Evolutionary conservation across 495 filamentous ascomycete species (phyloP).

Genomic region (Clohesyomyces aquaticus): DNA sequence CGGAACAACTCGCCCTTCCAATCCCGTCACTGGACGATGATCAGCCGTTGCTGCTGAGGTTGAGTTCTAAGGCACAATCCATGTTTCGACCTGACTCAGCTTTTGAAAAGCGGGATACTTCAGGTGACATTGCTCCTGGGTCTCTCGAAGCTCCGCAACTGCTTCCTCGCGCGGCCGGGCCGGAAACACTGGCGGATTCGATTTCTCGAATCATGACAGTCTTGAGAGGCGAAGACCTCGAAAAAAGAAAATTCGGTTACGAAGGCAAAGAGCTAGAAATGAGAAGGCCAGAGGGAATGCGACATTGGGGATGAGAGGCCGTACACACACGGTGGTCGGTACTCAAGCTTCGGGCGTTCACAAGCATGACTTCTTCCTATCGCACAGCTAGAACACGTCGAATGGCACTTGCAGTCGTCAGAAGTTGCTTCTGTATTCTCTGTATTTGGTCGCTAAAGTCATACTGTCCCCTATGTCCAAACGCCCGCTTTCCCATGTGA

Average conservation of each 20-base stretch:
- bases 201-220: slow-evolving; percentile 19
- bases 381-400: too few relatives aligned
- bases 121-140: slow-evolving; percentile 34
- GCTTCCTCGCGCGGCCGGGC: slow-evolving; percentile 24
- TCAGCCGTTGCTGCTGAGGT: slow-evolving; percentile 7
- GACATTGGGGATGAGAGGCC: slow-evolving; percentile 25
- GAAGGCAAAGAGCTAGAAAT: slow-evolving; percentile 36
- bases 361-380: too few relatives aligned
- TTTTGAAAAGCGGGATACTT: slow-evolving; percentile 6
- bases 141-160: slow-evolving; percentile 32
- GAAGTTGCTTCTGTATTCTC: not conserved
- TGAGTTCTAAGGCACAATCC: slow-evolving; percentile 11
- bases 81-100: slow-evolving; percentile 8
- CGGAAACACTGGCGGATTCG: slow-evolving; percentile 8
- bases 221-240: slow-evolving; percentile 4
- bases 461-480: slow-evolving; percentile 3
- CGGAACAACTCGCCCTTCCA: slow-evolving; percentile 5
- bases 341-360: too few relatives aligned
- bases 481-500: slow-evolving; percentile 18
- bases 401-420: not conserved
- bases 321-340: too few relatives aligned
- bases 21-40: not conserved
- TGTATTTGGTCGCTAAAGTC: not conserved
- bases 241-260: slow-evolving; percentile 25
- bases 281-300: slow-evolving; percentile 29